phyloP scores from a whole-genome alignment of 176 grass and related monocot genomes.

The Carex kokanica region DNA sequence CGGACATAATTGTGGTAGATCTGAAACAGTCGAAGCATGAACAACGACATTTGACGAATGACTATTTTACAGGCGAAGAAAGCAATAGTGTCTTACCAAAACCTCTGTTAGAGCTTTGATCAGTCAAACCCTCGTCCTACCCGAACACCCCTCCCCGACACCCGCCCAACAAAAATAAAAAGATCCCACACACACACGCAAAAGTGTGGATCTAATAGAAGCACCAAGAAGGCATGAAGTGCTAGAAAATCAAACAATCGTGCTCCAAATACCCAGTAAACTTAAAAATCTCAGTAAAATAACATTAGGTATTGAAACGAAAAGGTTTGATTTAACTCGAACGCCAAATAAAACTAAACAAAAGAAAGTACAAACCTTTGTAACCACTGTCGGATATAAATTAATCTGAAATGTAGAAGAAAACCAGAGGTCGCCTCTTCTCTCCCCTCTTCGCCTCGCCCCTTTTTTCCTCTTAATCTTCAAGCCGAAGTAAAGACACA shows the following conservation, averaged over 20 bases:
- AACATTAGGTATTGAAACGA: background rate
- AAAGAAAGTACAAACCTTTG: background rate
- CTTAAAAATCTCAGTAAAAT: background rate
- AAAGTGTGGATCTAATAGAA: background rate
- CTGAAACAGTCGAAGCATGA: background rate
- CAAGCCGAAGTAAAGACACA: background rate
- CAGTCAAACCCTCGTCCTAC: background rate
- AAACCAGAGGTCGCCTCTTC: background rate
- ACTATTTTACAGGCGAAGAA: background rate
- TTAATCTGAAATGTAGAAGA: background rate
- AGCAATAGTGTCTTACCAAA: background rate
- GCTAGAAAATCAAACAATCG: background rate
- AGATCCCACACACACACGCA: background rate
- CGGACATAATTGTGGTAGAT: slow-evolving; percentile 21
- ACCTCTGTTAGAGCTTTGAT: background rate
- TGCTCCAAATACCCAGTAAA: background rate
- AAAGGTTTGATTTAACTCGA: background rate
- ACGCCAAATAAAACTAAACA: background rate
- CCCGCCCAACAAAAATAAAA: background rate
- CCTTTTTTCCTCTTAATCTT: background rate
- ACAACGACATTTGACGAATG: background rate
- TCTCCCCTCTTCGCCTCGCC: background rate
- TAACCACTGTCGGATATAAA: background rate
- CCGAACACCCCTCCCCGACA: background rate
- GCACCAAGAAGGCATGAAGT: background rate